Evolutionary conservation across 2,329 filamentous ascomycete species (phyloP).

Genomic region (Fusarium tanahbumbuense): DNA sequence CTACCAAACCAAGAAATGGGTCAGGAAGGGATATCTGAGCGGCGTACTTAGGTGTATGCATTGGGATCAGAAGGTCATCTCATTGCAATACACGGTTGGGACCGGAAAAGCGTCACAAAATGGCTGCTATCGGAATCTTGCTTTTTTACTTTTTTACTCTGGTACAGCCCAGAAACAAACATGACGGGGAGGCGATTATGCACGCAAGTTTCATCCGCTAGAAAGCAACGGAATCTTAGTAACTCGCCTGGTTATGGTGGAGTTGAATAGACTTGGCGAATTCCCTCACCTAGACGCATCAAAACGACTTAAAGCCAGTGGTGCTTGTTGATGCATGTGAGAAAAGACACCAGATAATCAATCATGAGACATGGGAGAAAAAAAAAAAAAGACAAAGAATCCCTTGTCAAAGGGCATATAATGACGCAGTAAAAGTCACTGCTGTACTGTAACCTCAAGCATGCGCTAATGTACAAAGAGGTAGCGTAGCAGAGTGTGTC

Average conservation of each 20-base stretch:
- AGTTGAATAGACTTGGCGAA: conserved; percentile 39
- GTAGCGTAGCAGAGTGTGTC: conserved; percentile 22
- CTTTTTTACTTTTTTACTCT: conserved; percentile 14
- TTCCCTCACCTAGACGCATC: conserved; percentile 36
- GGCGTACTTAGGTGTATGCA: conserved; percentile 42
- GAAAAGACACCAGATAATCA: conserved; percentile 19
- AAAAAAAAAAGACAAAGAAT: conserved; percentile 10
- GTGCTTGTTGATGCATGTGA: conserved; percentile 30
- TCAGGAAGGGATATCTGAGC: conserved; percentile 33
- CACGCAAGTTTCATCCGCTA: conserved; percentile 25
- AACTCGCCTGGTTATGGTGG: conserved; percentile 29
- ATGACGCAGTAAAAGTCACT: conserved; percentile 39
- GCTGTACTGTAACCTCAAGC: conserved; percentile 38
- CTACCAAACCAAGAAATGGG: conserved; percentile 43
- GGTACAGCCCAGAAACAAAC: conserved; percentile 18
- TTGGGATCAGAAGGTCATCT: conserved; percentile 27
- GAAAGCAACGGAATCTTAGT: conserved; percentile 31
- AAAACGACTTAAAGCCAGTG: conserved; percentile 12
- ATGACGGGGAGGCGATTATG: conserved; percentile 23
- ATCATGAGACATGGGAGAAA: conserved; percentile 12
- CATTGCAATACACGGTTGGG: conserved; percentile 25
- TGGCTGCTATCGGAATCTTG: conserved; percentile 29
- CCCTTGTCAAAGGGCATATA: conserved; percentile 22
- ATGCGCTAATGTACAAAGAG: conserved; percentile 16
- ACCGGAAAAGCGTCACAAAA: conserved; percentile 27